phyloP scores from a whole-genome alignment of 768 basidiomycete genomes.

The Fomitopsis pulvina region DNA sequence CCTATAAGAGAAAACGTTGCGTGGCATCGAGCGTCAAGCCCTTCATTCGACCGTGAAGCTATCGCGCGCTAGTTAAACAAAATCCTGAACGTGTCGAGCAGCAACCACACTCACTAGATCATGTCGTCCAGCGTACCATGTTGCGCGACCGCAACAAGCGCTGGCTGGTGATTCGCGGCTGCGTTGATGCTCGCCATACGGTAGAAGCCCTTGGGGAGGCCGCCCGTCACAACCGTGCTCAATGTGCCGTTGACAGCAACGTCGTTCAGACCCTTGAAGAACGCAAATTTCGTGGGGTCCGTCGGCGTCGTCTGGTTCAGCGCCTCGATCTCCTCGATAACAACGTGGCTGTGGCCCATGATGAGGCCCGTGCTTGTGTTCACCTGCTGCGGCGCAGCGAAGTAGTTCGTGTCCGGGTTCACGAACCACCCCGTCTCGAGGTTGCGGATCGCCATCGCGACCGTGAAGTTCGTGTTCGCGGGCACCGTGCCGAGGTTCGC shows the following conservation, averaged over 20 bases:
- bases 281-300: constrained; percentile 47
- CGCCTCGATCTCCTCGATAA: constrained; percentile 44
- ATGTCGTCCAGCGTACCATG: constrained; percentile 31
- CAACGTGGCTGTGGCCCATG: constrained; percentile 58
- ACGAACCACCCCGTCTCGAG: constrained; percentile 52
- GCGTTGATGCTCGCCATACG: constrained; percentile 36
- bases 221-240: constrained; percentile 40
- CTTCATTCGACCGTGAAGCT: constrained; percentile 16
- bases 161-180: constrained; percentile 37
- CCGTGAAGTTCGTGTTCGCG: constrained; percentile 44
- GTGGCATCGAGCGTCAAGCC: background rate
- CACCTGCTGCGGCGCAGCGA: constrained; percentile 47
- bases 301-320: constrained; percentile 42
- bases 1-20: background rate
- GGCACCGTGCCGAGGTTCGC: constrained; percentile 37
- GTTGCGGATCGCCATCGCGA: constrained; percentile 40
- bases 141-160: constrained; percentile 29
- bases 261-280: constrained; percentile 50
- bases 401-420: constrained; percentile 46
- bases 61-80: too few relatives aligned
- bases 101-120: constrained; percentile 21
- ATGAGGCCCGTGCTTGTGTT: constrained; percentile 39
- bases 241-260: constrained; percentile 40
- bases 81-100: background rate
- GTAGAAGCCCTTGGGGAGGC: constrained; percentile 49